phyloP scores from a whole-genome alignment of 2,329 filamentous ascomycete species.

The Pyrenophora graminea region DNA sequence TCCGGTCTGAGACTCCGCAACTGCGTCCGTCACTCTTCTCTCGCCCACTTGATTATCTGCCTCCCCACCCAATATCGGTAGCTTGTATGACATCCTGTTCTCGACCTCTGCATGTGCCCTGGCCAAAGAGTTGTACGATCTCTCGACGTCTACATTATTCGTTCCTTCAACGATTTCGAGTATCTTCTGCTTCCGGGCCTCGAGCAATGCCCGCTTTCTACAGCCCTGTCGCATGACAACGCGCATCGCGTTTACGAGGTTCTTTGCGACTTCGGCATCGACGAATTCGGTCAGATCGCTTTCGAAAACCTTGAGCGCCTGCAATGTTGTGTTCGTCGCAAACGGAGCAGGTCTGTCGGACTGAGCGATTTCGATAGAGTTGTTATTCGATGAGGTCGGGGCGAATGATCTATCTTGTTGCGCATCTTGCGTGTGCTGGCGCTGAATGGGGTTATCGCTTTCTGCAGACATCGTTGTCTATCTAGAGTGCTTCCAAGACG shows the following conservation, averaged over 20 bases:
- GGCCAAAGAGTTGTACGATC: neutral
- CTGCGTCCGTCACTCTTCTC: neutral
- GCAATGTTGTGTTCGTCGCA: no score
- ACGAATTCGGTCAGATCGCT: neutral
- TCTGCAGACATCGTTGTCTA: no score
- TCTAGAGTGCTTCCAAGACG: no score
- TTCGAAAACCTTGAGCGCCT: no score
- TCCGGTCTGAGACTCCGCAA: no score
- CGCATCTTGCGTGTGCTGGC: no score
- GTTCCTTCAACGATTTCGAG: neutral
- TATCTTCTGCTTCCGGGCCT: neutral
- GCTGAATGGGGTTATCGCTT: no score
- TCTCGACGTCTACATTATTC: neutral
- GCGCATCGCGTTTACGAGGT: neutral
- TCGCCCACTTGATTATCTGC: neutral
- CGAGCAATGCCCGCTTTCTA: neutral
- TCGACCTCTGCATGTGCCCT: neutral
- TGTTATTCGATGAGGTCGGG: no score
- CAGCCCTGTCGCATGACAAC: neutral
- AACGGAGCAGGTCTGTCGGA: no score
- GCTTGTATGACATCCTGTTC: neutral
- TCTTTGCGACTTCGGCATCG: neutral
- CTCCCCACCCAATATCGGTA: conserved; percentile 3
- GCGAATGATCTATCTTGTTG: no score
- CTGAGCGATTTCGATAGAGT: no score